Conservation (phyloP, 345 rosid species). For the Brassica nigra region DNA sequence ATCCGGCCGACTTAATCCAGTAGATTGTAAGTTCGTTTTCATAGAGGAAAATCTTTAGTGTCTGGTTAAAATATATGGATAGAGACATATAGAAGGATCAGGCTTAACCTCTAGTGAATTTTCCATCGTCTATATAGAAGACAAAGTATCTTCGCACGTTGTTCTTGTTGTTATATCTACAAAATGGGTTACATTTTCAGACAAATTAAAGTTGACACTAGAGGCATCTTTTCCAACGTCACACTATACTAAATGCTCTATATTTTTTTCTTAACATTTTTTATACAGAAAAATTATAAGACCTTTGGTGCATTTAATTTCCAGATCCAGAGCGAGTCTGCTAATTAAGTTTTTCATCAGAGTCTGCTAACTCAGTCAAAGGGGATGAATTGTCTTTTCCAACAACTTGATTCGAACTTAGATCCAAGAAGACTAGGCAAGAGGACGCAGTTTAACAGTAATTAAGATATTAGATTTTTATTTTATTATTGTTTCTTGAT, state of each 20-base stretch:
- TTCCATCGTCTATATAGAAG: conserved; percentile 38
- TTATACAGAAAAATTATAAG: neutral
- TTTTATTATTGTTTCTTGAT: neutral
- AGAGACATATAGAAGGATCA: conserved; percentile 29
- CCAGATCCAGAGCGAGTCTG: conserved; percentile 6
- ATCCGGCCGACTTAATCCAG: conserved; percentile 15
- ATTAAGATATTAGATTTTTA: neutral
- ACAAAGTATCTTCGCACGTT: conserved; percentile 43
- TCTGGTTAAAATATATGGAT: conserved; percentile 33
- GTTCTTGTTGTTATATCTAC: conserved; percentile 29
- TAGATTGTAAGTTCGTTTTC: conserved; percentile 29
- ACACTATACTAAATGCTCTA: conserved; percentile 9
- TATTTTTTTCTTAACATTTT: neutral
- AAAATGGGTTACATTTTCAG: conserved; percentile 23
- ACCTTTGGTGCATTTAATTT: conserved; percentile 10
- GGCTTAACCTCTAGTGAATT: conserved; percentile 31
- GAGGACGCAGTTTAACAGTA: neutral
- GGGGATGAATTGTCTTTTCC: conserved; percentile 1
- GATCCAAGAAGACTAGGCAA: conserved; percentile 10
- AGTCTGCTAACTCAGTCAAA: conserved; percentile 9
- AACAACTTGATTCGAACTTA: neutral
- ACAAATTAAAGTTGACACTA: conserved; percentile 30
- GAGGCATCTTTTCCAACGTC: conserved; percentile 31
- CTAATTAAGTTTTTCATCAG: neutral
- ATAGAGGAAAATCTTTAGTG: conserved; percentile 14